Evolutionary conservation across 2,329 filamentous ascomycete genomes (phyloP).

Genomic region (Xylaria sp.): DNA sequence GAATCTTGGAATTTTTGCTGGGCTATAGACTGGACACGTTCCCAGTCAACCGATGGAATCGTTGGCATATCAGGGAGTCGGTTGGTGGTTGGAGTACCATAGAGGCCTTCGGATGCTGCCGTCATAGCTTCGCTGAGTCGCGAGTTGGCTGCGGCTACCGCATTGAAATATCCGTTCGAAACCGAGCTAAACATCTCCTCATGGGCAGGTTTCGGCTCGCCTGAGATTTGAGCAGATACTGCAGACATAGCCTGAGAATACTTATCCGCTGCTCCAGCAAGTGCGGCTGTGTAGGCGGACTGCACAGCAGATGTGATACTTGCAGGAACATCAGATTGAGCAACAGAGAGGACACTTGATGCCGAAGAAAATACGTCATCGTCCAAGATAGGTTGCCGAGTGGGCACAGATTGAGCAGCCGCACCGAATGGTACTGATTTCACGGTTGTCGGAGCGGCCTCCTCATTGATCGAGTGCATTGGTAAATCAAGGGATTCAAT

Average conservation of each 20-base stretch:
- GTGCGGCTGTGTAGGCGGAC: slow-evolving; percentile 72
- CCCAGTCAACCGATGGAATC: slow-evolving; percentile 59
- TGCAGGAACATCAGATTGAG: slow-evolving; percentile 51
- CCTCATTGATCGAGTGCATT: slow-evolving; percentile 40
- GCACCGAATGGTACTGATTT: slow-evolving; percentile 64
- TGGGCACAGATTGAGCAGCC: slow-evolving; percentile 62
- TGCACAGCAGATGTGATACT: slow-evolving; percentile 59
- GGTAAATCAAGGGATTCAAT: slow-evolving; percentile 46
- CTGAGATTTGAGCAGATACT: slow-evolving; percentile 74
- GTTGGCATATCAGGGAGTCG: slow-evolving; percentile 51
- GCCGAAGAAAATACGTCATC: slow-evolving; percentile 57
- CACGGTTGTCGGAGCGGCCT: slow-evolving; percentile 46
- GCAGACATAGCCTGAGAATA: slow-evolving; percentile 75
- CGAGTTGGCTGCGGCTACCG: slow-evolving; percentile 70
- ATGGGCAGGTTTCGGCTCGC: slow-evolving; percentile 75
- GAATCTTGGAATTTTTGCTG: slow-evolving; percentile 76
- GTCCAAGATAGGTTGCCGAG: slow-evolving; percentile 61
- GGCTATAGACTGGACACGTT: slow-evolving; percentile 70
- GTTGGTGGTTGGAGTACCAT: slow-evolving; percentile 60
- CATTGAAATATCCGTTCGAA: slow-evolving; percentile 74
- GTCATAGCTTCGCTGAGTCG: slow-evolving; percentile 66
- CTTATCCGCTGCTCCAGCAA: slow-evolving; percentile 73
- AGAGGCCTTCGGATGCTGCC: slow-evolving; percentile 62
- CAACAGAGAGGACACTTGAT: slow-evolving; percentile 51
- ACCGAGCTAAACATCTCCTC: slow-evolving; percentile 76